These are phyloP conservation scores for Maudiozyma pseudohumilis DNA, from an alignment of 805 yeast genomes.

Conservation along the genomic window DNA sequence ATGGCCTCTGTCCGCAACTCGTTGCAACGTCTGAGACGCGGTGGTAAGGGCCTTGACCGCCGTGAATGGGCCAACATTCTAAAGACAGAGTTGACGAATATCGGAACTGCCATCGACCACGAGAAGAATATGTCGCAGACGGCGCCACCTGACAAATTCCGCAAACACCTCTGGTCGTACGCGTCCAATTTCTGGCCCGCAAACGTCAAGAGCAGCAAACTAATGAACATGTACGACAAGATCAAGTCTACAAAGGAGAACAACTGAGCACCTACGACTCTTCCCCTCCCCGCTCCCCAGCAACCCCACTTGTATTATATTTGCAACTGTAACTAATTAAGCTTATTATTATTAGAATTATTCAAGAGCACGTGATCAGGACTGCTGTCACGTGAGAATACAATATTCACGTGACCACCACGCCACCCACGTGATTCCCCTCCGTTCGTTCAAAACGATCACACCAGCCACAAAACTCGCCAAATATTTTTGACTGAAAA, in stretches of 20 bases:
- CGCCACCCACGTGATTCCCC: no score
- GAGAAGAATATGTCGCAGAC: conserved; percentile 25
- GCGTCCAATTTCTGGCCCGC: conserved; percentile 85
- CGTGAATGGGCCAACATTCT: conserved; percentile 68
- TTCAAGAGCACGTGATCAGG: no score
- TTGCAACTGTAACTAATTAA: no score
- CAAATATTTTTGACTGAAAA: no score
- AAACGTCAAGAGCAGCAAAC: conserved; percentile 61
- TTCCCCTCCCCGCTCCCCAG: no score
- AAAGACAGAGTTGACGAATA: conserved; percentile 54
- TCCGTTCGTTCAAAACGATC: no score
- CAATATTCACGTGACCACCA: no score
- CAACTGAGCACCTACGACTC: no score
- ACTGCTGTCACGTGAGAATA: no score
- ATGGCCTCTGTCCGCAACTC: conserved; percentile 62
- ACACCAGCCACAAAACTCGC: no score
- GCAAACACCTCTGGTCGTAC: conserved; percentile 73
- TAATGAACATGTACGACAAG: conserved; percentile 67
- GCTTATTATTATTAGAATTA: no score
- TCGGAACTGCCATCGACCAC: conserved; percentile 61
- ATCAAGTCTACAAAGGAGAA: conserved; percentile 25
- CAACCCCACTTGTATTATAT: no score
- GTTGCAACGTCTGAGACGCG: conserved; percentile 55
- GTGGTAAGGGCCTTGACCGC: conserved; percentile 62
- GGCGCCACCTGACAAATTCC: conserved; percentile 30